These are phyloP conservation scores for Caryopteris hybrid DNA, from an alignment of 305 asterid genomes.

Conservation along the genomic window DNA sequence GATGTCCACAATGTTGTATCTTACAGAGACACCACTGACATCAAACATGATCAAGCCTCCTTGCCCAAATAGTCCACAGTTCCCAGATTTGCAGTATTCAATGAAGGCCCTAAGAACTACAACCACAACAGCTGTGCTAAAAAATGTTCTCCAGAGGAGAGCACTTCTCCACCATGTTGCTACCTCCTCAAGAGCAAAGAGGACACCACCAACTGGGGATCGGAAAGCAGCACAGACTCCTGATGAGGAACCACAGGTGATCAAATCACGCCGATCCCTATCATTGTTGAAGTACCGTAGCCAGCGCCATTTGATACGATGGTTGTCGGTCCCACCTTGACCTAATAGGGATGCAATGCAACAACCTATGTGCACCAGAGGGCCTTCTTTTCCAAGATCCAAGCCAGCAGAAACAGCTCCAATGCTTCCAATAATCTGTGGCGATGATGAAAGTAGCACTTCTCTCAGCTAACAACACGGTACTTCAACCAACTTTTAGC, in stretches of 20 bases:
- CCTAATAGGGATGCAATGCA: constrained; percentile 85
- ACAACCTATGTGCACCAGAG: constrained; percentile 77
- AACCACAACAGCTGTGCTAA: constrained; percentile 90
- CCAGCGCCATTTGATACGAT: constrained; percentile 78
- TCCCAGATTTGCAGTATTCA: constrained; percentile 64
- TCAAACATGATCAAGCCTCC: constrained; percentile 94
- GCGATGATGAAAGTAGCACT: constrained; percentile 5
- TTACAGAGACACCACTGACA: constrained; percentile 70
- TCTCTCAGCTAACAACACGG: constrained; percentile 21
- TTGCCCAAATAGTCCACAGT: constrained; percentile 82
- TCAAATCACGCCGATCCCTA: constrained; percentile 68
- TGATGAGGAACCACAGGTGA: constrained; percentile 81
- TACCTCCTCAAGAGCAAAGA: constrained; percentile 87
- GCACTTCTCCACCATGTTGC: constrained; percentile 99
- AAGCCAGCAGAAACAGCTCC: constrained; percentile 91
- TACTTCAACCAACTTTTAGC: constrained; percentile 2
- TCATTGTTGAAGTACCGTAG: constrained; percentile 84
- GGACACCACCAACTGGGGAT: constrained; percentile 91
- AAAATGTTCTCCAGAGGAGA: constrained; percentile 92
- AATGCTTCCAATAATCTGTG: constrained; percentile 81
- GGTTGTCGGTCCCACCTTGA: constrained; percentile 80
- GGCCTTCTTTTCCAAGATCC: constrained; percentile 94
- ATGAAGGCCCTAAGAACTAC: constrained; percentile 88
- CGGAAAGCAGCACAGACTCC: constrained; percentile 98
- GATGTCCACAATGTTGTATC: constrained; percentile 51